Base-by-base conservation (phyloP, 1,284 basidiomycete species). In the Rhizoctonia solani region DNA sequence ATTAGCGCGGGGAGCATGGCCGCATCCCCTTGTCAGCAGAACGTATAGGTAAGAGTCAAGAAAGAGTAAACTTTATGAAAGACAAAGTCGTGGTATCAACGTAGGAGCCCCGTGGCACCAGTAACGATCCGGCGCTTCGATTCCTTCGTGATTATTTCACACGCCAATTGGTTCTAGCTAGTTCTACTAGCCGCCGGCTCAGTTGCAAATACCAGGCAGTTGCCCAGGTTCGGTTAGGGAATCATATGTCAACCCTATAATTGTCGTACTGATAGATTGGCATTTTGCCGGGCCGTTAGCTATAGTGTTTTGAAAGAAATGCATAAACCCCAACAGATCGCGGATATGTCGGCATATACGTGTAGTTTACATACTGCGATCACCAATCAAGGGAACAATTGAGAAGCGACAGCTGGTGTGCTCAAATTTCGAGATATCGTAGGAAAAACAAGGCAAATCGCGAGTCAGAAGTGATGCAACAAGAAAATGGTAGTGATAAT, bases 1-100 rank as follows among this genome's bases (percentile, higher is more conserved):
- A 65, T 65, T 42, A 65, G 13, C 37, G 32, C 50, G 25, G 49
- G 41, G 49, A 65, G 52, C 59, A 63, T 63, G 59, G 59, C 61
- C 49, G 49, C 61, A 65, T 65, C 21, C 61, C 49, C 32, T 34
- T 11, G n/a, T 19, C 14, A 44, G 41, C 41, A 44, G 14, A n/a
- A 4, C 14, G 41, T 44, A 34, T 34, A 34, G 32, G 32, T 34
- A 11, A 11, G 32, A 34, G 32, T n/a, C 41, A 16, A 4, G 41
- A 44, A 44, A 44, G 4, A 34, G 11, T 34, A 34, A 34, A 34
- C 32, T 34, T 34, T 34, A 11, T 34, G 32, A 11, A 4, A 34
- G 32, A 13, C 44, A 50, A 3, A 19, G 44, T 49, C 30, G 56
- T 34, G 32, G 21, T n/a, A 39, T 16, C 3, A 34, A 8, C n/a